phyloP scores from a whole-genome alignment of 2,329 filamentous ascomycete genomes.

The Didymella pinodella region DNA sequence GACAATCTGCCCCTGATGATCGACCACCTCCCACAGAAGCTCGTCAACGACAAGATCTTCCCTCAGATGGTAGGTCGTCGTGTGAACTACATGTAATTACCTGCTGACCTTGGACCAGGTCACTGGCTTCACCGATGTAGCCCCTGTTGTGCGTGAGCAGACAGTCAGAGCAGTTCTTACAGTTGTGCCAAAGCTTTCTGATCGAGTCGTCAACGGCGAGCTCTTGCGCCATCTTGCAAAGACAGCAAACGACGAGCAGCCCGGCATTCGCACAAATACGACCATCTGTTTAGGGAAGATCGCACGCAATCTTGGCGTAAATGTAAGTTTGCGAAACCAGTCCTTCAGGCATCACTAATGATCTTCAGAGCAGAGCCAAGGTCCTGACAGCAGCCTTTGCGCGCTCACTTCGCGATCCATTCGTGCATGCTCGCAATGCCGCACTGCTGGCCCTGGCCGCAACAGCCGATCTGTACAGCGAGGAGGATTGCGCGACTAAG shows the following conservation, averaged over 20 bases:
- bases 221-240: slow-evolving; percentile 89
- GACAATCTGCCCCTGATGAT: slow-evolving; percentile 92
- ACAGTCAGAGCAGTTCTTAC: slow-evolving; percentile 93
- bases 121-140: slow-evolving; percentile 92
- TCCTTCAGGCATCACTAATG: slow-evolving; percentile 17
- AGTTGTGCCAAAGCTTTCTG: slow-evolving; percentile 87
- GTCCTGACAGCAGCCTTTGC: slow-evolving; percentile 93
- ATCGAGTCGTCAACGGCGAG: slow-evolving; percentile 92
- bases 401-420: slow-evolving; percentile 88
- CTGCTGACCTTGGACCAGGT: slow-evolving; percentile 61
- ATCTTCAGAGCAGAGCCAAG: slow-evolving; percentile 75
- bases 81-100: background rate
- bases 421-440: slow-evolving; percentile 91
- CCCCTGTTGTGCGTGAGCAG: slow-evolving; percentile 91
- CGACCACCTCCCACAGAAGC: slow-evolving; percentile 83
- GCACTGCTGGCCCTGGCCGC: slow-evolving; percentile 84
- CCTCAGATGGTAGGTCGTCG: slow-evolving; percentile 75
- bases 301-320: slow-evolving; percentile 80
- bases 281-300: slow-evolving; percentile 98
- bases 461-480: slow-evolving; percentile 83
- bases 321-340: slow-evolving; percentile 48
- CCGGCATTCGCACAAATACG: slow-evolving; percentile 95
- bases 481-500: slow-evolving; percentile 86
- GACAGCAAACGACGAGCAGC: slow-evolving; percentile 96
- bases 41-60: slow-evolving; percentile 96